A percentile compares a stretch with the other conserved stretches of the same genome.
Conservation (phyloP, 495 filamentous ascomycete species). For the Hypoxylon crocopeplum region DNA sequence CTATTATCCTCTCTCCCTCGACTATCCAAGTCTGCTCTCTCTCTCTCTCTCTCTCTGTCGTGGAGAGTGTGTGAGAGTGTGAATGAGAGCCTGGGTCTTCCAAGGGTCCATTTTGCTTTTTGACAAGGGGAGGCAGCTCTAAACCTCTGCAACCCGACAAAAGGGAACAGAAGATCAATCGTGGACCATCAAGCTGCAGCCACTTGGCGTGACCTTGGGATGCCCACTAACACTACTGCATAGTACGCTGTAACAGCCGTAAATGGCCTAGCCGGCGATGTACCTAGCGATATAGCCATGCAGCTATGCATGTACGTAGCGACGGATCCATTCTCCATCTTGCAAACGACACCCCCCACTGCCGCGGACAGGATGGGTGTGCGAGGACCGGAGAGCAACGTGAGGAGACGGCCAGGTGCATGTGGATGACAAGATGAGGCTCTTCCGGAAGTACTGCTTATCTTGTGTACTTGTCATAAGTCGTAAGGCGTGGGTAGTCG, state of each 20-base stretch:
- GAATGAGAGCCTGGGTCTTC: slow-evolving; percentile 21
- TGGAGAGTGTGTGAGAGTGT: slow-evolving; percentile 1
- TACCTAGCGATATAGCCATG: slow-evolving; percentile 6
- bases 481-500: neutral
- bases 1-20: neutral
- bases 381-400: slow-evolving; percentile 30
- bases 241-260: slow-evolving; percentile 30
- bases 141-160: slow-evolving; percentile 37
- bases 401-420: slow-evolving; percentile 25
- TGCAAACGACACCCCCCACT: slow-evolving; percentile 31
- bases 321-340: slow-evolving; percentile 34
- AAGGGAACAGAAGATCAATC: slow-evolving; percentile 37
- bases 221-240: slow-evolving; percentile 37
- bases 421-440: slow-evolving; percentile 42
- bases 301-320: slow-evolving; percentile 17
- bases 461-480: slow-evolving; percentile 22
- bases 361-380: slow-evolving; percentile 13
- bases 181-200: slow-evolving; percentile 35
- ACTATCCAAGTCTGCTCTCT: slow-evolving; percentile 7
- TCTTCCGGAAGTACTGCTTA: slow-evolving; percentile 34
- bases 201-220: slow-evolving; percentile 36
- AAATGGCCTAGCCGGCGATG: slow-evolving; percentile 36
- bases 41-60: neutral
- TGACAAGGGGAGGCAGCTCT: slow-evolving; percentile 34
- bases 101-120: slow-evolving; percentile 28